Base-by-base conservation (phyloP, 192 early-diverging fungal species). In the Umbelopsis sp. region DNA sequence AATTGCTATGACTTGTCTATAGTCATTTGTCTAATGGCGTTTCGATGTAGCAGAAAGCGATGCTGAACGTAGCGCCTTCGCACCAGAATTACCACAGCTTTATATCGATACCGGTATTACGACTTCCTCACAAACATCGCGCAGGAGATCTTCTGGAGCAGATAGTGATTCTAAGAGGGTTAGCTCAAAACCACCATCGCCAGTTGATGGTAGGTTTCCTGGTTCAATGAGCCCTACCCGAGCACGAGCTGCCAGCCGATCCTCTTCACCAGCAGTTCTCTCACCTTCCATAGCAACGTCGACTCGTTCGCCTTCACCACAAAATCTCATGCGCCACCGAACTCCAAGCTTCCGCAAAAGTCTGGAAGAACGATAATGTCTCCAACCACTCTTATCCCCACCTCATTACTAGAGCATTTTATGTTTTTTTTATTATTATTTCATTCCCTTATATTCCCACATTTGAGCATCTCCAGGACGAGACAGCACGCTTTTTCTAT, bases 231-330 rank as follows among this genome's bases (percentile, higher is more conserved):
- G 55, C 30, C 55, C 55, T 37, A 61, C 27, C 0, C 55, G 55
- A 61, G 15, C 55, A 37, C 55, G 30, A 61, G 23, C 55, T 15
- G 13, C 27, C 55, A 61, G 33, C 35, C 25, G 55, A 61, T 61
- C 55, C 1, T 61, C 55, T 61, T 61, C 55, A 35, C 55, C 55
- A 3, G 55, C 55, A 16, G 55, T 61, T 61, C 27, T 61, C 10
- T 61, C 55, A 6, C 55, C 55, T 35, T 61, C 55, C n/a, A 61
- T 30, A n/a, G 55, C 55, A 12, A 61, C 55, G 27, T 61, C 55
- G 16, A 61, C 55, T 18, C 55, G 55, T 16, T 61, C 55, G 4
- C 55, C 55, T n/a, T 61, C 55, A 27, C 55, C 55, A 7, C 55
- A 61, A 61, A 23, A 61, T 8, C 30, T 61, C 33, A 33, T 61